phyloP scores from a whole-genome alignment of 192 early-diverging fungal genomes.

The Coemansia biformis region DNA sequence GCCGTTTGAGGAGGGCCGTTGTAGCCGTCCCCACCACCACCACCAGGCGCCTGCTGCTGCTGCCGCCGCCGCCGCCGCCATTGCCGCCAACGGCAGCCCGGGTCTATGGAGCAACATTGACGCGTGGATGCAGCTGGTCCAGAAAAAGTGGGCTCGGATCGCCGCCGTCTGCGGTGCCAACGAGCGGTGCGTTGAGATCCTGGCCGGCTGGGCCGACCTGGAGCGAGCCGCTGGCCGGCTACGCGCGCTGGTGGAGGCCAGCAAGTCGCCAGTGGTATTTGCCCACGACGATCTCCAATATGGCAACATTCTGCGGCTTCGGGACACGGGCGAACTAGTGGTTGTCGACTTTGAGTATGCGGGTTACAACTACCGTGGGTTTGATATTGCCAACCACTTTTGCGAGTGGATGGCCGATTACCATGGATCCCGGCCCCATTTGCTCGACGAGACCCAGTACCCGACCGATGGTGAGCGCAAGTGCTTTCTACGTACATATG shows the following conservation, averaged over 20 bases:
- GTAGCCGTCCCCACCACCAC: no score
- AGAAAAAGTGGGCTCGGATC: slow-evolving; percentile 20
- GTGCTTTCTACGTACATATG: slow-evolving; percentile 62
- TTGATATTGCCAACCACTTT: slow-evolving; percentile 80
- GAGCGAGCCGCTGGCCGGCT: slow-evolving; percentile 51
- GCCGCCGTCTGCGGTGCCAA: slow-evolving; percentile 11
- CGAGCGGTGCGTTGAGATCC: slow-evolving; percentile 15
- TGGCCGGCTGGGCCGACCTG: slow-evolving; percentile 25
- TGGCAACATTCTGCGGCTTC: slow-evolving; percentile 76
- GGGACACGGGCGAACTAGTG: slow-evolving; percentile 56
- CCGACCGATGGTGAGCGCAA: slow-evolving; percentile 57
- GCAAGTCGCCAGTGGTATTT: slow-evolving; percentile 71
- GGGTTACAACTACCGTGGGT: slow-evolving; percentile 72
- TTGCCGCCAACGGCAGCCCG: slow-evolving; percentile 21
- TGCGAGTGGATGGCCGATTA: slow-evolving; percentile 85
- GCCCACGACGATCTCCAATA: slow-evolving; percentile 88
- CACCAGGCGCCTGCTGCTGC: no score
- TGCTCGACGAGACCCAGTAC: slow-evolving; percentile 45
- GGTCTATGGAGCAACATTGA: slow-evolving; percentile 68
- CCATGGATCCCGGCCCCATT: slow-evolving; percentile 53
- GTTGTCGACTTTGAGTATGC: slow-evolving; percentile 82
- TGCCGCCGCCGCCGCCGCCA: no score
- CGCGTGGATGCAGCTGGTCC: slow-evolving; percentile 55
- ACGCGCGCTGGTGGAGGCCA: slow-evolving; percentile 45
- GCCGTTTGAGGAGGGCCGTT: slow-evolving; percentile 19